Evolutionary conservation across 805 yeast species (phyloP).

Genomic region (Hanseniaspora taiwanica): DNA sequence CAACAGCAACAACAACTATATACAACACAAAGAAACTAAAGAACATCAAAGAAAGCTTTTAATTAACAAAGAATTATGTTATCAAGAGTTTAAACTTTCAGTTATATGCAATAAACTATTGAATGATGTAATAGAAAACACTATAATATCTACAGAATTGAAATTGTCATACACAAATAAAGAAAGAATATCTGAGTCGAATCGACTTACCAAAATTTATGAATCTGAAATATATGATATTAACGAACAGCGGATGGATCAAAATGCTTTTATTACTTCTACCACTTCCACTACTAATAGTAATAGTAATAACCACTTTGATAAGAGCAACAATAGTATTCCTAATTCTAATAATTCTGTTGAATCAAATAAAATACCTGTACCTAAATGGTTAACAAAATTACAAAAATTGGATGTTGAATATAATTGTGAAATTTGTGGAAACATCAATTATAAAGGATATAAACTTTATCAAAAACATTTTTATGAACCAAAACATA

Average conservation of each 20-base stretch:
- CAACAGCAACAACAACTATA: constrained; percentile 37
- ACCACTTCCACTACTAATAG: too few species aligned
- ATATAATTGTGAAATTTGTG: constrained; percentile 78
- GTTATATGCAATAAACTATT: constrained; percentile 26
- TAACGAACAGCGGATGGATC: constrained; percentile 18
- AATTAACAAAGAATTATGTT: constrained; percentile 14
- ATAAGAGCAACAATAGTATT: constrained; percentile 4
- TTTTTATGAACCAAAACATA: constrained; percentile 58
- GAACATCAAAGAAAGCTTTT: constrained; percentile 47
- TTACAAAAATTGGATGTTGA: constrained; percentile 69
- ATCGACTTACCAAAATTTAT: constrained; percentile 26
- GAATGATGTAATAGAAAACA: constrained; percentile 29
- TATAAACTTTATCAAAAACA: constrained; percentile 59
- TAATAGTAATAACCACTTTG: too few species aligned
- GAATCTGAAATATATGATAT: constrained; percentile 25
- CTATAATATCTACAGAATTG: constrained; percentile 53
- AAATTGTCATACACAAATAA: constrained; percentile 53
- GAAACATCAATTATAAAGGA: constrained; percentile 60
- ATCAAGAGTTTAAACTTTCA: constrained; percentile 29
- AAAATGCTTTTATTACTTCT: too few species aligned
- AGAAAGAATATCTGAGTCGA: constrained; percentile 46
- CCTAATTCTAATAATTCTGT: constrained; percentile 33
- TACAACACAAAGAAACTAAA: constrained; percentile 34
- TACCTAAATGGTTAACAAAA: constrained; percentile 88
- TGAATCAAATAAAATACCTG: constrained; percentile 49